These are phyloP conservation scores for Trichoderma atrobrunneum DNA, from an alignment of 2,329 filamentous ascomycete genomes.

Conservation along the genomic window DNA sequence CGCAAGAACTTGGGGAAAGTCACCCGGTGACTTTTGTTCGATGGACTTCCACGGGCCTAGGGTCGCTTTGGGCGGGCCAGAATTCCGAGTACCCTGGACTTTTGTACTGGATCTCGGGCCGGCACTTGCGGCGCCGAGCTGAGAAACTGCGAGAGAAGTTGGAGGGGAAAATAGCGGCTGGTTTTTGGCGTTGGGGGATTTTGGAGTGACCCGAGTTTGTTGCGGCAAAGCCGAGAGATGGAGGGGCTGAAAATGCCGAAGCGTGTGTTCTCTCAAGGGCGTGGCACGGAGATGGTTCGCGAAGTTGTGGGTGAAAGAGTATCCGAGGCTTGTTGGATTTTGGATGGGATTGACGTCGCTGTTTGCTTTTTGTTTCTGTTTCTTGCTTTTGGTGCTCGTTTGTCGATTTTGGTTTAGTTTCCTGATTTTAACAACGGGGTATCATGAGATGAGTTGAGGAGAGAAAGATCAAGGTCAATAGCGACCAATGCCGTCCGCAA, in stretches of 20 bases:
- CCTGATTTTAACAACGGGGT: neutral
- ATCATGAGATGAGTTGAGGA: neutral
- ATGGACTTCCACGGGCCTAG: slow-evolving; percentile 5
- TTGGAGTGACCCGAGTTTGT: neutral
- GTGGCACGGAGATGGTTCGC: slow-evolving; percentile 1
- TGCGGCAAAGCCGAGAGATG: neutral
- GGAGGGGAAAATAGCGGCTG: neutral
- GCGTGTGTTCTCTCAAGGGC: neutral
- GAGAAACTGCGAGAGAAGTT: neutral
- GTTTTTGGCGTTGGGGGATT: neutral
- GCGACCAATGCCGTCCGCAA: neutral
- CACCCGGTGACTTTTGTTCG: neutral
- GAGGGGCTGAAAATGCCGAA: slow-evolving; percentile 6
- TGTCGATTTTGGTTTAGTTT: neutral
- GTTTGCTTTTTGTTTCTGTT: neutral
- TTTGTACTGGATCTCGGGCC: neutral
- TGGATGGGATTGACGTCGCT: neutral
- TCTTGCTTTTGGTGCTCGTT: neutral
- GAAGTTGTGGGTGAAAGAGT: neutral
- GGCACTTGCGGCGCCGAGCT: slow-evolving; percentile 3
- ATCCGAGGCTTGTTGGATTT: neutral
- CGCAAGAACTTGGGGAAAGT: neutral
- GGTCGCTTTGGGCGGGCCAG: neutral
- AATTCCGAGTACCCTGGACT: neutral
- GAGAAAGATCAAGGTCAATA: neutral